Evolutionary conservation across 805 yeast species (phyloP).

Genomic region (Candida orba): DNA sequence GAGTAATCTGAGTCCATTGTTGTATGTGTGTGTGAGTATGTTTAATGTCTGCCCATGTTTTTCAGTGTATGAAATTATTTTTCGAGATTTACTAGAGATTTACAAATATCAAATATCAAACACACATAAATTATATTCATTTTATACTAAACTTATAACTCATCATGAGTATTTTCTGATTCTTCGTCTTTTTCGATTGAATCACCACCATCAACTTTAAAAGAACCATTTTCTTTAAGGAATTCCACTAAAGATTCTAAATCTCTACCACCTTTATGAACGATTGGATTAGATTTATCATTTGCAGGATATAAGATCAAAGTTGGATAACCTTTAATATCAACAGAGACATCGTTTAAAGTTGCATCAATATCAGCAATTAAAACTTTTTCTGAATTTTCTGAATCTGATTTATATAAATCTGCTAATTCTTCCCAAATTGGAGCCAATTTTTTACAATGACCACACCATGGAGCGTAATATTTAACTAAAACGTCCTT

Average conservation of each 20-base stretch:
- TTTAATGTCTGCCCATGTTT: too few relatives aligned
- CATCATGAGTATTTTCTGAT: conserved; percentile 12
- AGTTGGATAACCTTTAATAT: conserved; percentile 89
- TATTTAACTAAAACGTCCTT: conserved; percentile 83
- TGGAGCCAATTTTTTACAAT: conserved; percentile 89
- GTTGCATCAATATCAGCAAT: conserved; percentile 90
- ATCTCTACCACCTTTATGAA: conserved; percentile 66
- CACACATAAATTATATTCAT: too few relatives aligned
- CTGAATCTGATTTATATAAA: conserved; percentile 40
- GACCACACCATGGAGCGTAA: conserved; percentile 98
- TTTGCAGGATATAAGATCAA: conserved; percentile 87
- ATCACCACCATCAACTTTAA: conserved; percentile 60
- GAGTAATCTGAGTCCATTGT: too few relatives aligned
- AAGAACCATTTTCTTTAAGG: conserved; percentile 61
- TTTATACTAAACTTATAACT: conserved; percentile 1
- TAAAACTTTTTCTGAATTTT: conserved; percentile 48
- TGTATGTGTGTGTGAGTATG: too few relatives aligned
- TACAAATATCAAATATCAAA: too few relatives aligned
- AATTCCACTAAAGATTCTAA: conserved; percentile 64
- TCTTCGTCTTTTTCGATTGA: conserved; percentile 30
- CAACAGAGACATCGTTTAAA: conserved; percentile 77
- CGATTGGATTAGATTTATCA: conserved; percentile 56
- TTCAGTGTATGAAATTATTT: too few relatives aligned
- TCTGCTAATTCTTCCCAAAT: conserved; percentile 81
- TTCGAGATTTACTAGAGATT: too few relatives aligned